phyloP scores from a whole-genome alignment of 495 filamentous ascomycete genomes.

The Penicillium mononematosum region DNA sequence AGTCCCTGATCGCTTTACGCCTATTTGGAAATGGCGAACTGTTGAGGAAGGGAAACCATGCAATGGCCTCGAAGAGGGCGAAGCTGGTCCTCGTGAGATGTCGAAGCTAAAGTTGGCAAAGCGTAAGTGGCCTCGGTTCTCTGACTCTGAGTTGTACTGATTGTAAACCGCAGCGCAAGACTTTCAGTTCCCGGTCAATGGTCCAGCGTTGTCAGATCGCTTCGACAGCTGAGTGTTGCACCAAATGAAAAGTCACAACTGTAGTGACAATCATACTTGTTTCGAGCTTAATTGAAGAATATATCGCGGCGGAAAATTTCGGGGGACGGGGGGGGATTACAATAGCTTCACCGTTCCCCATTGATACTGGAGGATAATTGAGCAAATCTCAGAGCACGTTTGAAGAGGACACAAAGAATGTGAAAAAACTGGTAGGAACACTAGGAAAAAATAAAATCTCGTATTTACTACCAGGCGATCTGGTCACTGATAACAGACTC shows the following conservation, averaged over 20 bases:
- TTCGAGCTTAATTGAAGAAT: too few relatives aligned
- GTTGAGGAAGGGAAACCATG: conserved; percentile 17
- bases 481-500: neutral
- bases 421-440: neutral
- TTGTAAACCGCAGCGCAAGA: neutral
- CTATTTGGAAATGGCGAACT: conserved; percentile 20
- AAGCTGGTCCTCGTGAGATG: conserved; percentile 21
- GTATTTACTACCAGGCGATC: neutral
- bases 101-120: conserved; percentile 18
- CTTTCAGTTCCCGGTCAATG: neutral
- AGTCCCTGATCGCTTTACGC: conserved; percentile 17
- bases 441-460: neutral
- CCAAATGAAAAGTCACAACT: neutral
- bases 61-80: conserved; percentile 21
- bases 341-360: too few relatives aligned
- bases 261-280: too few relatives aligned
- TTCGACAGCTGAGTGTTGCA: neutral
- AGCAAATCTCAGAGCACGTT: too few relatives aligned
- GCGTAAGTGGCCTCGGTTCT: conserved; percentile 5
- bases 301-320: too few relatives aligned
- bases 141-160: too few relatives aligned
- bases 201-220: too few relatives aligned
- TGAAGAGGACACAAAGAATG: too few relatives aligned
- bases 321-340: too few relatives aligned
- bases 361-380: too few relatives aligned